Evolutionary conservation across 345 rosid species (phyloP).

Genomic region (Aquilaria yunnanensis): DNA sequence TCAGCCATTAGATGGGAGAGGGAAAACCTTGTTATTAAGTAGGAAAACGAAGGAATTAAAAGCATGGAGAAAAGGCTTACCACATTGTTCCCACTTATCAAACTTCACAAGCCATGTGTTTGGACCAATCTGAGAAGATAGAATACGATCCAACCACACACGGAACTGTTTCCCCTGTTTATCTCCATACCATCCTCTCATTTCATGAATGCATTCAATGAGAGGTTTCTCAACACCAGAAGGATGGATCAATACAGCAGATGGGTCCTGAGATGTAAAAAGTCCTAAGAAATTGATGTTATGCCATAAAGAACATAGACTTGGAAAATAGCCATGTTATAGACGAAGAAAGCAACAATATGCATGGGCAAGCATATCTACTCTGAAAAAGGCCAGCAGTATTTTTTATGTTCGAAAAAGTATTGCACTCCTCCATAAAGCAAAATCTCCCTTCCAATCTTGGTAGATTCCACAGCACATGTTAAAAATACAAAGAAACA

Average conservation of each 20-base stretch:
- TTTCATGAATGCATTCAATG: slow-evolving; percentile 37
- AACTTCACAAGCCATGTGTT: slow-evolving; percentile 72
- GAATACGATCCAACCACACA: slow-evolving; percentile 78
- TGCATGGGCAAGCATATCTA: not conserved
- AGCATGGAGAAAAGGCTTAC: slow-evolving; percentile 27
- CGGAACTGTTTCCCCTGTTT: slow-evolving; percentile 62
- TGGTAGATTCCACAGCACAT: too few species aligned
- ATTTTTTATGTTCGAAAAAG: too few species aligned
- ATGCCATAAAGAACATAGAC: too few species aligned
- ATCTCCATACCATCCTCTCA: slow-evolving; percentile 62
- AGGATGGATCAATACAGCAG: slow-evolving; percentile 58
- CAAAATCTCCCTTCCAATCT: too few species aligned
- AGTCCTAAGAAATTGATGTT: not conserved
- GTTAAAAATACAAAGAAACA: too few species aligned
- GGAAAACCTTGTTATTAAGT: not conserved
- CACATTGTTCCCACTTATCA: slow-evolving; percentile 68
- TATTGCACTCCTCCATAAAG: too few species aligned
- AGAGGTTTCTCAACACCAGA: slow-evolving; percentile 66
- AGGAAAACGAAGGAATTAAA: slow-evolving; percentile 4
- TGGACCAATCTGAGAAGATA: slow-evolving; percentile 44
- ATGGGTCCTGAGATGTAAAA: slow-evolving; percentile 42
- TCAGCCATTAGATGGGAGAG: not conserved
- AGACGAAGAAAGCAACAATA: slow-evolving; percentile 4
- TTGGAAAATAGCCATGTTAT: not conserved
- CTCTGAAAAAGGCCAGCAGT: not conserved